Conservation (phyloP, 768 basidiomycete species). For the Panaeolus cyanescens region DNA sequence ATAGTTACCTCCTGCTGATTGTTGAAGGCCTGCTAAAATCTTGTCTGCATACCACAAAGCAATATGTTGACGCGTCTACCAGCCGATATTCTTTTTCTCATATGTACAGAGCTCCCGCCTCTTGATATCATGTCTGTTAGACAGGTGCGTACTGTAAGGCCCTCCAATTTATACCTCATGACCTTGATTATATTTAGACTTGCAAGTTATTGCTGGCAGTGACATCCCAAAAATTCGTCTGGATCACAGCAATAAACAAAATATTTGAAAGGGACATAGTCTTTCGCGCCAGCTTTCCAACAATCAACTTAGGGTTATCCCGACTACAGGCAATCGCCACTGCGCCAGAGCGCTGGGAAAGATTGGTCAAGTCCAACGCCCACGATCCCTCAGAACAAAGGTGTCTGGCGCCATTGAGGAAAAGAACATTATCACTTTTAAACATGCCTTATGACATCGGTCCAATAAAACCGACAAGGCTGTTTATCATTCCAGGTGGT, state of each 20-base stretch:
- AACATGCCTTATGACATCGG: not conserved
- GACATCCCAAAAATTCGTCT: not conserved
- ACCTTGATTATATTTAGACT: not conserved
- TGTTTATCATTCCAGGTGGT: constrained; percentile 18
- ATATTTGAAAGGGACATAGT: not conserved
- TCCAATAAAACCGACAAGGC: not conserved
- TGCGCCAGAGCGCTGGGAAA: not conserved
- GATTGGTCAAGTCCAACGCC: not conserved
- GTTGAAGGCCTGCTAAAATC: too few species aligned
- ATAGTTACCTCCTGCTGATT: too few species aligned
- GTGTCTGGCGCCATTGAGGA: not conserved
- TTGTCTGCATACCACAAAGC: not conserved
- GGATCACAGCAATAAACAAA: not conserved
- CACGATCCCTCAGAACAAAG: not conserved
- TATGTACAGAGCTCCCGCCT: not conserved
- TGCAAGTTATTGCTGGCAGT: not conserved
- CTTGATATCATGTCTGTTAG: not conserved
- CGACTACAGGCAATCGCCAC: not conserved
- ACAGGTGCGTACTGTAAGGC: too few species aligned
- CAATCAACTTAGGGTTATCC: not conserved
- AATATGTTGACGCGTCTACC: not conserved
- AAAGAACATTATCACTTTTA: not conserved
- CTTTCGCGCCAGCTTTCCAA: not conserved
- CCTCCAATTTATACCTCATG: not conserved
- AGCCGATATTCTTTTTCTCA: not conserved